Conservation (phyloP, 805 yeast genomes). For the Torulaspora quercuum region DNA sequence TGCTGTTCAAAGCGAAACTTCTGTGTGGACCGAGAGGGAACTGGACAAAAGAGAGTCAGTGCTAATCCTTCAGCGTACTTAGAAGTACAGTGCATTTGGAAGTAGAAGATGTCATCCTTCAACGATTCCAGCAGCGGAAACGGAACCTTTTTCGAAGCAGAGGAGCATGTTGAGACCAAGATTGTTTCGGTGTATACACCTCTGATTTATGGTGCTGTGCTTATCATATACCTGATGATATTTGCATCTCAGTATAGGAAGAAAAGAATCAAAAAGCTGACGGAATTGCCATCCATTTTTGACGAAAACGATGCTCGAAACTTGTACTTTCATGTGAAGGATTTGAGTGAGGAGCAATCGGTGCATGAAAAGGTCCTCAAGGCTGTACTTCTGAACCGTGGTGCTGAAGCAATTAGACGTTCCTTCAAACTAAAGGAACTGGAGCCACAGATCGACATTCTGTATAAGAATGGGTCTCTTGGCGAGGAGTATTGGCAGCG, state of each 20-base stretch:
- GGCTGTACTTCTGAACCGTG: conserved; percentile 62
- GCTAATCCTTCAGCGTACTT: too few relatives aligned
- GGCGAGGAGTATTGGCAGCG: conserved; percentile 88
- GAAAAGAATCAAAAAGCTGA: conserved; percentile 47
- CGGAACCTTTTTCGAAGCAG: conserved; percentile 20
- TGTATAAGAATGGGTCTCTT: conserved; percentile 84
- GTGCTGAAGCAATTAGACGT: conserved; percentile 86
- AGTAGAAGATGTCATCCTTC: conserved; percentile 18
- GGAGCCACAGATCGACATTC: conserved; percentile 60
- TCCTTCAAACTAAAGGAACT: conserved; percentile 77
- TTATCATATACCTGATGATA: conserved; percentile 60
- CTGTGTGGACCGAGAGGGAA: too few relatives aligned
- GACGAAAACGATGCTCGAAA: conserved; percentile 62
- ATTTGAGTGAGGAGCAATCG: conserved; percentile 39
- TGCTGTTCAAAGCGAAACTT: too few relatives aligned
- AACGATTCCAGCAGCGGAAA: conserved; percentile 14
- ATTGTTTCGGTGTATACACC: conserved; percentile 65
- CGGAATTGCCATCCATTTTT: conserved; percentile 69
- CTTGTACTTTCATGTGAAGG: conserved; percentile 57
- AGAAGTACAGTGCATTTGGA: too few relatives aligned
- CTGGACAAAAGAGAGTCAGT: neutral
- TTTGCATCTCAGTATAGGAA: conserved; percentile 71
- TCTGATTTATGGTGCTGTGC: conserved; percentile 64
- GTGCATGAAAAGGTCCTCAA: conserved; percentile 77
- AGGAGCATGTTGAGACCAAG: conserved; percentile 36